Base-by-base conservation (phyloP, 2,329 filamentous ascomycete genomes). In the Nemania bipapillata region DNA sequence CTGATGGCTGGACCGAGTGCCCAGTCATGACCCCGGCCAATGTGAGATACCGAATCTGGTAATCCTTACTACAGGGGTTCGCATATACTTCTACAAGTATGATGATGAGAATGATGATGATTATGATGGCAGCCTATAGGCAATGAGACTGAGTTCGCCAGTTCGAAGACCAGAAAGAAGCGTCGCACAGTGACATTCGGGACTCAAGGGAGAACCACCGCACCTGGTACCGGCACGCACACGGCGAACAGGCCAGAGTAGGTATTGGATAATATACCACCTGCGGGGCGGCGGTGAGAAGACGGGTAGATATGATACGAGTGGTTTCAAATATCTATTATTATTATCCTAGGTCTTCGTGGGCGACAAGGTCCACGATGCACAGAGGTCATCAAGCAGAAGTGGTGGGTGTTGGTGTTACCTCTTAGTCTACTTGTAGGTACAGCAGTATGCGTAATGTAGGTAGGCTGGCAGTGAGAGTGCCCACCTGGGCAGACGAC, bases 321-420 rank as follows among this genome's bases (percentile, higher is more conserved):
- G 24, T 52, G 37, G 20, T 12, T 37, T 65, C 28, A 22, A 45
- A n/a, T n/a, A 35, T n/a, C 32, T 9, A 12, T 42, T 24, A 30
- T n/a, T n/a, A n/a, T n/a, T n/a, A n/a, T n/a, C n/a, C n/a, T 37
- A n/a, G 42, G 42, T 56, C n/a, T 22, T 40, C 20, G 22, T 15
- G 50, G 56, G 35, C 66, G 57, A 49, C 66, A 50, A 68, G 62
- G 56, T 58, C 52, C 35, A 65, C 66, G 61, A 65, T 68, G 52
- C 24, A 26, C 4, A 15, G 20, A 59, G 37, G 26, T 30, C 37
- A 64, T 60, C 49, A 30, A 60, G 49, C 40, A 28, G 55, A 55
- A 59, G 49, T 60, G 50, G 62, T 40, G 55, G 60, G 60, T 61
- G 56, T 42, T 53, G 30, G 30, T 4, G 9, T 4, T 32, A 32